phyloP scores from a whole-genome alignment of 2,329 filamentous ascomycete genomes.

The Atkinsonella texensis region DNA sequence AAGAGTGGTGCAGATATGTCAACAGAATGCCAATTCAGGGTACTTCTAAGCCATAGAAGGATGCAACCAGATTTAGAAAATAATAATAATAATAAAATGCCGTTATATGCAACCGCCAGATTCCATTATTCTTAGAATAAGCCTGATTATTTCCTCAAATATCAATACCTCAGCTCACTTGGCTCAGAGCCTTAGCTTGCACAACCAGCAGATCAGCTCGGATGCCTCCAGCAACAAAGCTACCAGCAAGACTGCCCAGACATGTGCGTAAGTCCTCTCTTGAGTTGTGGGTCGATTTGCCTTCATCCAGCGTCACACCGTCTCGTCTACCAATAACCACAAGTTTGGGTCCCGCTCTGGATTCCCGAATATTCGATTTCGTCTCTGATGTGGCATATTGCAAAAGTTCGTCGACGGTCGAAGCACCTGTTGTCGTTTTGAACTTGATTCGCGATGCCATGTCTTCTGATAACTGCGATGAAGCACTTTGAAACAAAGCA shows the following conservation, averaged over 20 bases:
- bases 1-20: too few species aligned
- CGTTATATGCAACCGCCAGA: background rate
- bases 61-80: too few species aligned
- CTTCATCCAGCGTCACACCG: slow-evolving; percentile 10
- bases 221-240: slow-evolving; percentile 13
- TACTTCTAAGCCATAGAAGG: too few species aligned
- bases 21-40: too few species aligned
- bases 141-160: background rate
- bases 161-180: background rate
- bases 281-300: slow-evolving; percentile 10
- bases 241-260: slow-evolving; percentile 13
- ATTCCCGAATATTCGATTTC: background rate
- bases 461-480: slow-evolving; percentile 6
- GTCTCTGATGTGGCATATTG: slow-evolving; percentile 10
- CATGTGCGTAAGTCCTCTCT: slow-evolving; percentile 12
- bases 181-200: slow-evolving; percentile 16
- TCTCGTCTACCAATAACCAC: slow-evolving; percentile 14
- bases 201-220: slow-evolving; percentile 16
- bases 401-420: slow-evolving; percentile 14
- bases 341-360: slow-evolving; percentile 9
- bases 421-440: slow-evolving; percentile 7
- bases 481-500: slow-evolving; percentile 7
- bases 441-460: slow-evolving; percentile 11
- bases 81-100: background rate
- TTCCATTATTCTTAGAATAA: too few species aligned